phyloP scores from a whole-genome alignment of 768 basidiomycete genomes.

The Candolleomyces eurysporus region DNA sequence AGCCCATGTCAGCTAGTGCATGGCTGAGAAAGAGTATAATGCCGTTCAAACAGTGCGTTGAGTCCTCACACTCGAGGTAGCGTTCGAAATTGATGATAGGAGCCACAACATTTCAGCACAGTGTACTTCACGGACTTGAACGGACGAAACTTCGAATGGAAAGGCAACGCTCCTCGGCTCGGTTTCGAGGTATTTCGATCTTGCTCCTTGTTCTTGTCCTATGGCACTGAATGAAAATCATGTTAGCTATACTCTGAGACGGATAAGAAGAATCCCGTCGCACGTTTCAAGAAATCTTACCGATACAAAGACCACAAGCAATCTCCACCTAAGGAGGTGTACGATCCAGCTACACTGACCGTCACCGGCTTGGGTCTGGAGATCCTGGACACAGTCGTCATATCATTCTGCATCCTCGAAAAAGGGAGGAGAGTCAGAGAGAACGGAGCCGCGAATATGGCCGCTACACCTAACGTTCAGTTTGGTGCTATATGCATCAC shows the following conservation, averaged over 20 bases:
- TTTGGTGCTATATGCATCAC: too few species aligned
- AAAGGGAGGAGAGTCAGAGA: slow-evolving; percentile 1
- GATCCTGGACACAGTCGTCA: slow-evolving; percentile 5
- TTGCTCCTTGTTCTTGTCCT: not conserved
- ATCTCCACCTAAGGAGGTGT: slow-evolving; percentile 11
- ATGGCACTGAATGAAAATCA: not conserved
- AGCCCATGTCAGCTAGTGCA: slow-evolving; percentile 28
- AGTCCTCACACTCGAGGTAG: not conserved
- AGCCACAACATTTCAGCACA: slow-evolving; percentile 22
- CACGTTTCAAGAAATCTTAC: slow-evolving; percentile 32
- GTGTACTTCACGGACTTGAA: slow-evolving; percentile 32
- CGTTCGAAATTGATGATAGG: too few species aligned
- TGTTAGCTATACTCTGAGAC: slow-evolving; percentile 32
- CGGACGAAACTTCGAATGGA: slow-evolving; percentile 40
- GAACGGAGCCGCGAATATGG: not conserved
- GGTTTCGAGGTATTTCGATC: slow-evolving; percentile 28
- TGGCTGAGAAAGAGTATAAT: slow-evolving; percentile 41
- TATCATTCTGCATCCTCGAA: slow-evolving; percentile 7
- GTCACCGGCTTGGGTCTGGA: not conserved
- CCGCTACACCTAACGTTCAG: not conserved
- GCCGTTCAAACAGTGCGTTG: slow-evolving; percentile 37
- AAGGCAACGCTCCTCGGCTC: slow-evolving; percentile 33
- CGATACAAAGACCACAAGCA: slow-evolving; percentile 17
- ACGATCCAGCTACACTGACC: slow-evolving; percentile 23
- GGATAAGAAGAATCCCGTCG: slow-evolving; percentile 34